Evolutionary conservation across 106 monocot genomes (phyloP).

Genomic region (Dioscorea zingiberensis): DNA sequence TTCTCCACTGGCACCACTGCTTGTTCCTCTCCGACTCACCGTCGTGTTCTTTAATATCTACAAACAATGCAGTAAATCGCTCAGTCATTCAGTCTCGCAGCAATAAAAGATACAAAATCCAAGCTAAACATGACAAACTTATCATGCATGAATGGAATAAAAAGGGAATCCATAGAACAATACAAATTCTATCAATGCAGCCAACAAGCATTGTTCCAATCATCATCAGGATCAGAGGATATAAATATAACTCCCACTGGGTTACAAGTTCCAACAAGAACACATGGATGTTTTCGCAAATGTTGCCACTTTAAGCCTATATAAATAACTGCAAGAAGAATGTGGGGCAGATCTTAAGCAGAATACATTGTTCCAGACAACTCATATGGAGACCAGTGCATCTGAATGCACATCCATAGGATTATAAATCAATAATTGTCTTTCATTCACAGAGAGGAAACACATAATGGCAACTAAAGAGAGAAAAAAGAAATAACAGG

Average conservation of each 20-base stretch:
- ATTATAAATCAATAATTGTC: too few relatives aligned
- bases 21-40: slow-evolving; percentile 32
- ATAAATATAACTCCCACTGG: not conserved
- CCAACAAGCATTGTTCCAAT: not conserved
- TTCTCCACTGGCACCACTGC: slow-evolving; percentile 29
- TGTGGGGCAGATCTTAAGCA: too few relatives aligned
- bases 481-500: too few relatives aligned
- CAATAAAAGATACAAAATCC: not conserved
- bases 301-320: not conserved
- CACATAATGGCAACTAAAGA: too few relatives aligned
- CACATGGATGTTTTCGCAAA: not conserved
- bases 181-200: not conserved
- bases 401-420: too few relatives aligned
- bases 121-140: not conserved
- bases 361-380: not conserved
- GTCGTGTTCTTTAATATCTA: slow-evolving; percentile 70
- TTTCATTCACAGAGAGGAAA: too few relatives aligned
- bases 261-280: not conserved
- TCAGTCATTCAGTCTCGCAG: too few relatives aligned
- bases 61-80: not conserved
- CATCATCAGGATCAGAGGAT: not conserved
- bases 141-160: not conserved
- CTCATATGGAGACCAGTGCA: not conserved
- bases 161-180: not conserved
- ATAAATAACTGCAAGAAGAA: not conserved